These are phyloP conservation scores for Cyclotella kingstonii DNA, from an alignment of 108 stramenopile genomes.

Conservation along the genomic window DNA sequence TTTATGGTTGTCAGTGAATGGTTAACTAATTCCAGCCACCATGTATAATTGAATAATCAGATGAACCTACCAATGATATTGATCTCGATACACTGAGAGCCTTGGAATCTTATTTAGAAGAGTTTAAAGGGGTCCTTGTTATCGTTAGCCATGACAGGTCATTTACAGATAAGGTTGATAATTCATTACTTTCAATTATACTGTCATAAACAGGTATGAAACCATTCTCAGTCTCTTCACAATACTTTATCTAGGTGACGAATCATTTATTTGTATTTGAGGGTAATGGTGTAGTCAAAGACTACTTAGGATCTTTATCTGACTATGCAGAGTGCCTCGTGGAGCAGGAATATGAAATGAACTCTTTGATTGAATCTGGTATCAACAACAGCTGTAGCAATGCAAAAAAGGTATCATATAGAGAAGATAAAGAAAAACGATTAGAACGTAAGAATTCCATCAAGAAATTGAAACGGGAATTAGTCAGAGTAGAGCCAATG, in stretches of 20 bases:
- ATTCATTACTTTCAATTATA: too few species aligned
- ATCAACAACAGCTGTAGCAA: slow-evolving; percentile 1
- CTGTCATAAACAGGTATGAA: too few species aligned
- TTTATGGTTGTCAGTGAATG: too few species aligned
- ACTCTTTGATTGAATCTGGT: slow-evolving; percentile 1
- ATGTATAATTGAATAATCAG: slow-evolving; percentile 7
- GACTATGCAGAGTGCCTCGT: slow-evolving; percentile 80
- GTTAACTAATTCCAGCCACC: not conserved
- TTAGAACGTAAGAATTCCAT: slow-evolving; percentile 60
- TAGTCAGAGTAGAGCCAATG: slow-evolving; percentile 55
- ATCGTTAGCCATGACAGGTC: slow-evolving; percentile 91
- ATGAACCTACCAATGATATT: slow-evolving; percentile 71
- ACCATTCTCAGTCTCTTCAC: not conserved
- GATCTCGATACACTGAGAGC: slow-evolving; percentile 82
- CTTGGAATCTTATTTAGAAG: slow-evolving; percentile 78
- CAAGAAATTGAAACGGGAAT: slow-evolving; percentile 66
- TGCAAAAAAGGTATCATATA: slow-evolving; percentile 51
- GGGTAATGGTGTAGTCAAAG: slow-evolving; percentile 80
- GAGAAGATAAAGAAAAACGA: slow-evolving; percentile 65
- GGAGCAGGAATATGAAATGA: slow-evolving; percentile 59
- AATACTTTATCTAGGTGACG: slow-evolving; percentile 43
- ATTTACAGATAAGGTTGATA: slow-evolving; percentile 91
- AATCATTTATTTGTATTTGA: slow-evolving; percentile 91
- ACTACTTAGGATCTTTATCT: slow-evolving; percentile 72
- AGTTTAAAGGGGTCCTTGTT: slow-evolving; percentile 88